Conservation (phyloP, 768 basidiomycete genomes). For the Nidularia sp. region DNA sequence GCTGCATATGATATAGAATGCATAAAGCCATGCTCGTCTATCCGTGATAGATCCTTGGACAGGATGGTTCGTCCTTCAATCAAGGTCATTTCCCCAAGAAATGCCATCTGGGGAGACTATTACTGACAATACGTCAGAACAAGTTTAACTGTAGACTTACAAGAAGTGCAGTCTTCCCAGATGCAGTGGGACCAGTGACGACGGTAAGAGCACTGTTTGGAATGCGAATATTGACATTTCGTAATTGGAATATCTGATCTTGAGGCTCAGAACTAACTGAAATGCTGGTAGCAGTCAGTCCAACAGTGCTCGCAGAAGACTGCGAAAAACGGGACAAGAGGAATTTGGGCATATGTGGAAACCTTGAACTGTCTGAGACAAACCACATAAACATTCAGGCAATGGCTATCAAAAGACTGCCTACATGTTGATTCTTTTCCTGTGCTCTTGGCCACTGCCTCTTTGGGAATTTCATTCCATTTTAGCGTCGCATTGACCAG, state of each 20-base stretch:
- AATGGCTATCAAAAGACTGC: constrained; percentile 1
- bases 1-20: constrained; percentile 69
- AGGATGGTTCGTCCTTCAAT: constrained; percentile 50
- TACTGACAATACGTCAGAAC: neutral
- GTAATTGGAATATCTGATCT: constrained; percentile 59
- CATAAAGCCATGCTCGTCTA: constrained; percentile 60
- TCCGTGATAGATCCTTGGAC: constrained; percentile 55
- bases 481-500: constrained; percentile 54
- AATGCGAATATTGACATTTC: constrained; percentile 64
- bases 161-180: constrained; percentile 78
- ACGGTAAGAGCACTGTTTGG: constrained; percentile 69
- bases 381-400: too few relatives aligned
- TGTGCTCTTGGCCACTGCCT: constrained; percentile 15
- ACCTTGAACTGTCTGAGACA: too few relatives aligned
- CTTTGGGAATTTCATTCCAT: constrained; percentile 52
- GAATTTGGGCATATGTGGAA: too few relatives aligned
- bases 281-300: neutral
- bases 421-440: constrained; percentile 1
- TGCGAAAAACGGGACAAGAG: neutral
- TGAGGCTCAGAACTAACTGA: constrained; percentile 9
- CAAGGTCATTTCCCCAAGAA: constrained; percentile 69
- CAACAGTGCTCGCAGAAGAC: neutral
- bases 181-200: constrained; percentile 76
- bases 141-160: constrained; percentile 26
- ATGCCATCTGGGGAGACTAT: constrained; percentile 45